Conservation (phyloP, 208 protist genomes). For the Leishmania lainsoni region DNA sequence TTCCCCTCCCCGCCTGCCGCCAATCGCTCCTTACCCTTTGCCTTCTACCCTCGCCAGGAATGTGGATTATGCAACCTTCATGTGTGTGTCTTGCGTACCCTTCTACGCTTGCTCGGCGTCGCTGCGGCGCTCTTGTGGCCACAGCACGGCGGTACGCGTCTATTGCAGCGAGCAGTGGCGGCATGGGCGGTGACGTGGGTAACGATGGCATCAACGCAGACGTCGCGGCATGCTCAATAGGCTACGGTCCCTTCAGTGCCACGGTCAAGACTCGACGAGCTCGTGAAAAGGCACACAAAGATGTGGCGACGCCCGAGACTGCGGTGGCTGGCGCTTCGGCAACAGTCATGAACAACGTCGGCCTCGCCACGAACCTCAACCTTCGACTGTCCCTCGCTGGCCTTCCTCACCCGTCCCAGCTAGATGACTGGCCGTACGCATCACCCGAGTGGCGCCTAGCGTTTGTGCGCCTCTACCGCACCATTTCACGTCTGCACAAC, state of each 20-base stretch:
- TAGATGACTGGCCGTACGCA: slow-evolving; percentile 39
- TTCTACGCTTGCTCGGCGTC: not conserved
- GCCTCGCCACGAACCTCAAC: slow-evolving; percentile 47
- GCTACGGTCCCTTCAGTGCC: slow-evolving; percentile 67
- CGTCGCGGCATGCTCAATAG: slow-evolving; percentile 19
- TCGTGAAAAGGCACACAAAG: slow-evolving; percentile 12
- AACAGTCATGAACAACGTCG: slow-evolving; percentile 52
- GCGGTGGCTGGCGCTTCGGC: slow-evolving; percentile 5
- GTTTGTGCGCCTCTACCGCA: slow-evolving; percentile 77
- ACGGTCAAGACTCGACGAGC: slow-evolving; percentile 38
- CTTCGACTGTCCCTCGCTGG: slow-evolving; percentile 63
- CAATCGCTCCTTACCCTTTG: not conserved
- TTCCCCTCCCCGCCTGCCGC: not conserved
- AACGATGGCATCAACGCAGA: not conserved
- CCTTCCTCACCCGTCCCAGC: slow-evolving; percentile 66
- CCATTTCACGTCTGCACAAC: slow-evolving; percentile 82
- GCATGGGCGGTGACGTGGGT: slow-evolving; percentile 3
- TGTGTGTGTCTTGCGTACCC: not conserved
- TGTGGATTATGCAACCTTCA: not conserved
- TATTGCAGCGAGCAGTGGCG: not conserved
- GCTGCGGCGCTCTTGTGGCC: not conserved
- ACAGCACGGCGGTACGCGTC: slow-evolving; percentile 4
- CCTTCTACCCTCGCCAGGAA: not conserved
- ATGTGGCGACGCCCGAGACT: not conserved
- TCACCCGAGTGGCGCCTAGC: slow-evolving; percentile 63